A percentile compares a stretch with the other conserved stretches of the same genome.
These are phyloP conservation scores for Croton setiger DNA, from an alignment of 441 rosid species.

Conservation along the genomic window DNA sequence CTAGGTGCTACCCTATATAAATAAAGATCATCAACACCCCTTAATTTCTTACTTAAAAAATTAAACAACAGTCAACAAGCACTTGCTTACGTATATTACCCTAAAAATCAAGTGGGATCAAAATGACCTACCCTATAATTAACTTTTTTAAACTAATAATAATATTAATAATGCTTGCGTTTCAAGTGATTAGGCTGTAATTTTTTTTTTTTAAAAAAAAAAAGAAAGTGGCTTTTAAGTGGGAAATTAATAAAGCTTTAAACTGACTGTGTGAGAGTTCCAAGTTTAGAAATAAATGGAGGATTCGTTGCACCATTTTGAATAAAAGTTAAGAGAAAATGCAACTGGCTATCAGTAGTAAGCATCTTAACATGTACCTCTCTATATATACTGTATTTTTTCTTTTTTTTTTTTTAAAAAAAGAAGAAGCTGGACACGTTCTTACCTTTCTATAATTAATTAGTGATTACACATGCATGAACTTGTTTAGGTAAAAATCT, in stretches of 20 bases:
- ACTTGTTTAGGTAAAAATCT: too few species aligned
- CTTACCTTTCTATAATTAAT: too few species aligned
- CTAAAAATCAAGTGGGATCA: slow-evolving; percentile 40
- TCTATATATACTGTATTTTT: too few species aligned
- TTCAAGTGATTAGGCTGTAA: not conserved
- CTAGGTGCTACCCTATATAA: slow-evolving; percentile 30
- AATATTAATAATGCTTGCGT: slow-evolving; percentile 1
- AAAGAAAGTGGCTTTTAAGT: not conserved
- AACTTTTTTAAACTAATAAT: slow-evolving; percentile 25
- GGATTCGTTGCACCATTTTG: slow-evolving; percentile 18
- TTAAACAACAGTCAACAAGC: slow-evolving; percentile 2
- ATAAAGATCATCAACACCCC: not conserved
- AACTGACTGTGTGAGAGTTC: slow-evolving; percentile 14
- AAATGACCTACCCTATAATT: slow-evolving; percentile 41
- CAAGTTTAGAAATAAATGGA: slow-evolving; percentile 27
- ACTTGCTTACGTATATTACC: slow-evolving; percentile 6
- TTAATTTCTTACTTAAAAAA: not conserved
- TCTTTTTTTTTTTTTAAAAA: too few species aligned
- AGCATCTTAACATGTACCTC: not conserved
- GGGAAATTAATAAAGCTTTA: slow-evolving; percentile 9
- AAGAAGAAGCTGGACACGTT: too few species aligned
- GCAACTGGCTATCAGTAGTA: not conserved
- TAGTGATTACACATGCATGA: too few species aligned
- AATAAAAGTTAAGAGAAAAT: not conserved
- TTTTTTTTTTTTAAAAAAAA: slow-evolving; percentile 10